A percentile compares a stretch with the other conserved stretches of the same genome.
phyloP scores from a whole-genome alignment of 2,329 filamentous ascomycete genomes.

The Myriangium duriaei region DNA sequence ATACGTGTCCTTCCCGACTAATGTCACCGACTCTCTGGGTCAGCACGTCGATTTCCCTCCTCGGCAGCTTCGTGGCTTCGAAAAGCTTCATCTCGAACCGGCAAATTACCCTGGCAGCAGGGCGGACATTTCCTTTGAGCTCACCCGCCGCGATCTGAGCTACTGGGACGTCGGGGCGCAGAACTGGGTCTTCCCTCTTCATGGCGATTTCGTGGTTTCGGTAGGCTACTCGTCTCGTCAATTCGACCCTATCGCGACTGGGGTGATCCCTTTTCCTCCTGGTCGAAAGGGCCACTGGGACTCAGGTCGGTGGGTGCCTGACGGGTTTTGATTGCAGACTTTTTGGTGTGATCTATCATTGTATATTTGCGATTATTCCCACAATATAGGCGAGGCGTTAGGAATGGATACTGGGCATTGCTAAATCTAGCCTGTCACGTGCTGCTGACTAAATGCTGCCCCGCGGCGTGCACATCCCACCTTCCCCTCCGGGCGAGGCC shows the following conservation, averaged over 20 bases:
- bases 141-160: constrained; percentile 24
- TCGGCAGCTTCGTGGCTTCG: constrained; percentile 32
- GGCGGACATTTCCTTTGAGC: constrained; percentile 16
- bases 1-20: constrained; percentile 36
- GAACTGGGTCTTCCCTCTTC: constrained; percentile 24
- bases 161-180: constrained; percentile 25
- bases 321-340: not conserved
- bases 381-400: too few relatives aligned
- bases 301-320: not conserved
- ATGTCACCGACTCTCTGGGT: constrained; percentile 17
- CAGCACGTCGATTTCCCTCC: constrained; percentile 32
- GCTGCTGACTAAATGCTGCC: too few relatives aligned
- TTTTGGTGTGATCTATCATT: too few relatives aligned
- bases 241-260: constrained; percentile 5
- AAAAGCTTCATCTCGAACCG: constrained; percentile 26
- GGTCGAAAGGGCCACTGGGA: not conserved
- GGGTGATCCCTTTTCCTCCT: not conserved
- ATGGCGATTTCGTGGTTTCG: constrained; percentile 19
- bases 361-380: too few relatives aligned
- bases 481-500: too few relatives aligned
- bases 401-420: too few relatives aligned
- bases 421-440: too few relatives aligned
- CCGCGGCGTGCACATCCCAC: too few relatives aligned
- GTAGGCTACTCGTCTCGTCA: constrained; percentile 21
- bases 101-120: constrained; percentile 13